phyloP scores from a whole-genome alignment of 345 rosid species.

The Sisymbrium irio region DNA sequence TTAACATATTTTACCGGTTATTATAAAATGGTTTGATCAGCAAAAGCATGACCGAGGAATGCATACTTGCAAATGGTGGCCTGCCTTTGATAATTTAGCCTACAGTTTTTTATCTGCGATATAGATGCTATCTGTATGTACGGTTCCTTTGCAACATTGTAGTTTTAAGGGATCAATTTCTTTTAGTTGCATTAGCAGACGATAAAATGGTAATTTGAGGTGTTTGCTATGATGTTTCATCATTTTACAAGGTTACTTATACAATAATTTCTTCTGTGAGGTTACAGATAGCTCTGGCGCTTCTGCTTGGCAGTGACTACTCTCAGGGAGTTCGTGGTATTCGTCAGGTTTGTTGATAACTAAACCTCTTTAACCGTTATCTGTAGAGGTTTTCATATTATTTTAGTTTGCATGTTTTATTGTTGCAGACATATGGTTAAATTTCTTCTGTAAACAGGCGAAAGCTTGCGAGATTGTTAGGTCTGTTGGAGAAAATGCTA shows the following conservation, averaged over 20 bases:
- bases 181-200: slow-evolving; percentile 1
- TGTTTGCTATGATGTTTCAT: not conserved
- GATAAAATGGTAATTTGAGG: not conserved
- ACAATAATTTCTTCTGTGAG: not conserved
- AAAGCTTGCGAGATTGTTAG: slow-evolving; percentile 77
- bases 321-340: slow-evolving; percentile 79
- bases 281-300: slow-evolving; percentile 73
- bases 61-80: slow-evolving; percentile 1
- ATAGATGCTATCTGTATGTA: not conserved
- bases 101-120: not conserved
- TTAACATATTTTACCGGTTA: slow-evolving; percentile 2
- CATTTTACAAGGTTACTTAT: not conserved
- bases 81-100: not conserved
- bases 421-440: slow-evolving; percentile 4
- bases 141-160: slow-evolving; percentile 7
- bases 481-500: slow-evolving; percentile 57
- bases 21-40: not conserved
- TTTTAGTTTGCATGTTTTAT: not conserved
- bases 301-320: slow-evolving; percentile 91
- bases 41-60: not conserved
- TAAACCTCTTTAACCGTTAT: slow-evolving; percentile 12
- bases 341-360: slow-evolving; percentile 59
- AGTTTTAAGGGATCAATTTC: not conserved
- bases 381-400: not conserved
- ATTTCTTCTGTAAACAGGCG: slow-evolving; percentile 46